phyloP scores from a whole-genome alignment of 352 stramenopile species.

The Hyphochytrium catenoides region DNA sequence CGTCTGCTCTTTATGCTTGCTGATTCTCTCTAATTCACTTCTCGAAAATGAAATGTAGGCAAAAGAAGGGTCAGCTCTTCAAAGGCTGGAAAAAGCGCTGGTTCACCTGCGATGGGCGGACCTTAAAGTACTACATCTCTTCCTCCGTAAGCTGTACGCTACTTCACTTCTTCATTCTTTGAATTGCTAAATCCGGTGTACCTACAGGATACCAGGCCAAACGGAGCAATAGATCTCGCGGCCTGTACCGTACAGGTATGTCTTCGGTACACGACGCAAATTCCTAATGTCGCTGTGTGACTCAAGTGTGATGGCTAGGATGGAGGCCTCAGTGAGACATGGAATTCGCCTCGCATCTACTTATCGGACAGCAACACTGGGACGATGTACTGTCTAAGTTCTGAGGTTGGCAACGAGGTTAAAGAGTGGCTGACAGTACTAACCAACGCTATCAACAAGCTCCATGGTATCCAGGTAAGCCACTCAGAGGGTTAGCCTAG shows the following conservation, averaged over 20 bases:
- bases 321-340: constrained; percentile 48
- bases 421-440: constrained; percentile 42
- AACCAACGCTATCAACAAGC: constrained; percentile 17
- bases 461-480: constrained; percentile 2
- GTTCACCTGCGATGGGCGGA: constrained; percentile 30
- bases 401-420: constrained; percentile 34
- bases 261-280: no score
- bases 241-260: constrained; percentile 47
- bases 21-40: no score
- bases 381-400: constrained; percentile 53
- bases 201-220: constrained; percentile 53
- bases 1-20: no score
- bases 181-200: no score
- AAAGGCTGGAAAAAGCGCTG: constrained; percentile 11
- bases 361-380: constrained; percentile 35
- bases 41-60: no score
- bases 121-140: constrained; percentile 51
- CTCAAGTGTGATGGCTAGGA: no score
- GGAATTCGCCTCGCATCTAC: constrained; percentile 58
- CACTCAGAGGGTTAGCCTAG: no score
- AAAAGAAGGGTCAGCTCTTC: constrained; percentile 10
- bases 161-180: no score
- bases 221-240: constrained; percentile 46
- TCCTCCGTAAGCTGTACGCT: no score
- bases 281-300: no score